Evolutionary conservation across 2,329 filamentous ascomycete genomes (phyloP).

Genomic region (Fusarium goolgardi): DNA sequence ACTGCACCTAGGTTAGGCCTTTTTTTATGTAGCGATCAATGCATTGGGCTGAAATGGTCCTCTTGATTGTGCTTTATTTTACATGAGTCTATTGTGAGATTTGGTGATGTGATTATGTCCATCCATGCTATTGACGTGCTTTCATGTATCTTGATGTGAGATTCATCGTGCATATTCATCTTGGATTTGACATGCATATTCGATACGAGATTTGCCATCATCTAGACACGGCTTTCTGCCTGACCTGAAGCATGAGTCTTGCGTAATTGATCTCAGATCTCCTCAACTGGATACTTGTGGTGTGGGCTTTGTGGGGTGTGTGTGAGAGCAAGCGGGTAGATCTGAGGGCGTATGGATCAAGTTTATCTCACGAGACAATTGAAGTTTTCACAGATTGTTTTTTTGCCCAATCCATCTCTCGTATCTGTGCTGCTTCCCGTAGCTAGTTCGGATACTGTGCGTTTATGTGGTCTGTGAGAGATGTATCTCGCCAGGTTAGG

Average conservation of each 20-base stretch:
- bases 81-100: neutral
- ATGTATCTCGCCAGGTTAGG: too few species aligned
- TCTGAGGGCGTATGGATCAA: neutral
- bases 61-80: neutral
- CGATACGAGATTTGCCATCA: neutral
- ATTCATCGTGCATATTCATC: neutral
- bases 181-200: neutral
- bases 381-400: neutral
- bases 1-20: neutral
- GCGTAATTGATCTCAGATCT: neutral
- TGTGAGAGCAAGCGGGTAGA: neutral
- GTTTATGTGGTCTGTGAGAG: neutral
- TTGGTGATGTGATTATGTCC: neutral
- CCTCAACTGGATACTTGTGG: neutral
- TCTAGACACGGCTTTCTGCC: neutral
- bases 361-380: neutral
- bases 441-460: neutral
- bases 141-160: neutral
- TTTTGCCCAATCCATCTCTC: neutral
- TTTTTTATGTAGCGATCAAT: constrained; percentile 8
- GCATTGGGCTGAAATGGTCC: neutral
- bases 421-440: neutral
- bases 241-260: neutral
- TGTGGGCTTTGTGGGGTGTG: neutral
- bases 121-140: neutral